Conservation (phyloP, 1,284 basidiomycete species). For the Binderoboletus segoi region DNA sequence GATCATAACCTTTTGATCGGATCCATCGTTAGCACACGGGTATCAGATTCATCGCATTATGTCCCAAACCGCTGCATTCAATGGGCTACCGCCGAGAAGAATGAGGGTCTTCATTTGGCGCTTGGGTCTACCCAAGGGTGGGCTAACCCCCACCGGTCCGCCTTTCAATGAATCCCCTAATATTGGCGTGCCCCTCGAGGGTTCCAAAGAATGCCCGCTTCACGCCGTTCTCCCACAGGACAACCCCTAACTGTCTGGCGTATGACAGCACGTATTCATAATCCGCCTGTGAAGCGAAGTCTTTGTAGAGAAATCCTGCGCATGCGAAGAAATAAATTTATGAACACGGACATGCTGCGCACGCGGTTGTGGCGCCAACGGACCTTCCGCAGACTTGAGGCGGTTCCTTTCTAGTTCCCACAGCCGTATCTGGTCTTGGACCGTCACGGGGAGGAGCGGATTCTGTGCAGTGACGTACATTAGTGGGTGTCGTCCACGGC, state of each 20-base stretch:
- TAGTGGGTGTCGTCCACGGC: conserved; percentile 9
- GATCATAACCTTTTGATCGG: conserved; percentile 20
- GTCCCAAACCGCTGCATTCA: not conserved
- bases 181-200: conserved; percentile 76
- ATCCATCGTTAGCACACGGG: not conserved
- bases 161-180: conserved; percentile 79
- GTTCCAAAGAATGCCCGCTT: conserved; percentile 85
- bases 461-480: conserved; percentile 53
- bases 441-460: conserved; percentile 90
- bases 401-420: conserved; percentile 98
- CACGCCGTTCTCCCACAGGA: conserved; percentile 74
- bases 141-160: conserved; percentile 44
- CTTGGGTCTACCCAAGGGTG: not conserved
- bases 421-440: conserved; percentile 96
- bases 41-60: not conserved
- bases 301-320: conserved; percentile 84
- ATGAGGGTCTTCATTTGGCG: conserved; percentile 6
- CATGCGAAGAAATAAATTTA: not conserved
- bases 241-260: conserved; percentile 78
- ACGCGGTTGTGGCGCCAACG: conserved; percentile 24
- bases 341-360: conserved; percentile 20
- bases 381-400: conserved; percentile 85
- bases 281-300: conserved; percentile 84
- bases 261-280: conserved; percentile 88
- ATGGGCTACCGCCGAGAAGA: conserved; percentile 5